phyloP scores from a whole-genome alignment of 306 rosid genomes.

The Begonia peltatifolia region DNA sequence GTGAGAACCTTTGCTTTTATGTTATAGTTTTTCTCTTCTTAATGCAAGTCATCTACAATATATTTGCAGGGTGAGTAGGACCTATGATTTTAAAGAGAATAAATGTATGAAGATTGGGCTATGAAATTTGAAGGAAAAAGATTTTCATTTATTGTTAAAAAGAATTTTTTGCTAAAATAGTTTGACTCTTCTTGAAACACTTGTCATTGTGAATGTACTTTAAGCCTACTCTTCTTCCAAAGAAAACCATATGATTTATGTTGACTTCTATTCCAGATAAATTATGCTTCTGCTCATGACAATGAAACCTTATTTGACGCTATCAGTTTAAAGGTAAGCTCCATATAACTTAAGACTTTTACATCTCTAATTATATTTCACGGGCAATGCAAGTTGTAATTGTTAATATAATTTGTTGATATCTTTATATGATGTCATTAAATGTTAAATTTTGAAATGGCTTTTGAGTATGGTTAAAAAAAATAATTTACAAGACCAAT shows the following conservation, averaged over 20 bases:
- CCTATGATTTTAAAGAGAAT: too few relatives aligned
- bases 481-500: too few relatives aligned
- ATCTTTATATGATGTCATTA: too few relatives aligned
- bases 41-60: slow-evolving; percentile 8
- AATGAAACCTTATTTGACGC: slow-evolving; percentile 87
- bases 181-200: too few relatives aligned
- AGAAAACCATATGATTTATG: too few relatives aligned
- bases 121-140: background rate
- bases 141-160: too few relatives aligned
- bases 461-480: slow-evolving; percentile 2
- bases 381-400: too few relatives aligned
- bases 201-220: too few relatives aligned
- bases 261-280: slow-evolving; percentile 35
- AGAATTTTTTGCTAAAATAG: too few relatives aligned
- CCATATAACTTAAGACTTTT: background rate
- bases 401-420: too few relatives aligned
- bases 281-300: slow-evolving; percentile 92
- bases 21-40: slow-evolving; percentile 1
- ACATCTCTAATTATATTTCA: too few relatives aligned
- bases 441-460: background rate
- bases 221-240: too few relatives aligned
- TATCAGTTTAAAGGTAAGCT: slow-evolving; percentile 67
- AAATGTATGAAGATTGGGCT: background rate
- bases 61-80: background rate
- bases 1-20: slow-evolving; percentile 25